Percentiles rank a stretch among this genome's conserved stretches.
Evolutionary conservation across 192 early-diverging fungal genomes (phyloP).

Genomic region (Gorgonomyces haynaldii): DNA sequence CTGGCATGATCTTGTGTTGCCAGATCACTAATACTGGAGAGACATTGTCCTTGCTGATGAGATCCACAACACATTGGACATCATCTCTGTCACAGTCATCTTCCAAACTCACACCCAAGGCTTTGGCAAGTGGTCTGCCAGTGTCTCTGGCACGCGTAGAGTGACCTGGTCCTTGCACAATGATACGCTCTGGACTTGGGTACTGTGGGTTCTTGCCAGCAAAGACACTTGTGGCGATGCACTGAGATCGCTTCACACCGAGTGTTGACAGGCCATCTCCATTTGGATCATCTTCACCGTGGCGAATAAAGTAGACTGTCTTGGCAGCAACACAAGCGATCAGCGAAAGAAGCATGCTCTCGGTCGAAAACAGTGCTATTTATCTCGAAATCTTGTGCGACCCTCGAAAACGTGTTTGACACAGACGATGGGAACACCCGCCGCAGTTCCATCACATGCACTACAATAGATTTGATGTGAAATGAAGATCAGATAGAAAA

Average conservation of each 20-base stretch:
- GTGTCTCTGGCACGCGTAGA: background rate
- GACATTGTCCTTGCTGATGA: slow-evolving; percentile 1
- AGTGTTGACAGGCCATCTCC: background rate
- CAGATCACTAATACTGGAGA: background rate
- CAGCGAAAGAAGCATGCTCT: too few relatives aligned
- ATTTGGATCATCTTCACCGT: background rate
- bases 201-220: background rate
- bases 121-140: slow-evolving; percentile 1
- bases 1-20: background rate
- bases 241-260: background rate
- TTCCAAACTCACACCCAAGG: background rate
- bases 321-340: background rate
- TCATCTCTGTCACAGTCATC: background rate
- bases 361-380: too few relatives aligned
- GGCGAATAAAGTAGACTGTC: slow-evolving; percentile 4
- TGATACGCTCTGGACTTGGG: background rate
- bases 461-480: too few relatives aligned
- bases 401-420: too few relatives aligned
- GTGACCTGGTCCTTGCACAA: background rate
- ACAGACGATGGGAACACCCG: too few relatives aligned
- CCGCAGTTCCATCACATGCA: too few relatives aligned
- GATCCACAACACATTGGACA: background rate
- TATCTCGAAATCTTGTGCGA: too few relatives aligned
- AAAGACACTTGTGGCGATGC: background rate
- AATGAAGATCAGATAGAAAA: too few relatives aligned